Percentiles rank a stretch among this genome's conserved stretches.
Conservation (phyloP, 2,329 filamentous ascomycete species). For the Ustilaginoidea virens region DNA sequence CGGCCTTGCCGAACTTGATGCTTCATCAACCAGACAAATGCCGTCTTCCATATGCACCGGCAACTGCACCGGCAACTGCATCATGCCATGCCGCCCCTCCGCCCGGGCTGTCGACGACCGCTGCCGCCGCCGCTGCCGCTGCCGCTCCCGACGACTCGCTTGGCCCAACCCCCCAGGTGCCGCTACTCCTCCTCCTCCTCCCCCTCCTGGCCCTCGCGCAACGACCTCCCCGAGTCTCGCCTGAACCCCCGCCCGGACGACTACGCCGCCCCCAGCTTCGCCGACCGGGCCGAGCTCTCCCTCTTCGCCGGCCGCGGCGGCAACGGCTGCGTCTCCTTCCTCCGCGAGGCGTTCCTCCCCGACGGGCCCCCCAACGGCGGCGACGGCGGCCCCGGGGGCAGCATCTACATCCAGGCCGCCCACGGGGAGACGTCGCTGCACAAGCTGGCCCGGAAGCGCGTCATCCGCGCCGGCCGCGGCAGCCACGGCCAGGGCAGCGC, state of each 20-base stretch:
- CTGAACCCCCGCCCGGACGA: constrained; percentile 74
- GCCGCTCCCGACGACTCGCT: background rate
- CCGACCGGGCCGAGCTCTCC: constrained; percentile 68
- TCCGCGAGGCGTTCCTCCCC: constrained; percentile 77
- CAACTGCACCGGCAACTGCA: too few relatives aligned
- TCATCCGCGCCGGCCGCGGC: constrained; percentile 61
- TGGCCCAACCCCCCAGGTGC: constrained; percentile 5
- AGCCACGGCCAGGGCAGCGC: constrained; percentile 63
- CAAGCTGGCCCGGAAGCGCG: constrained; percentile 66
- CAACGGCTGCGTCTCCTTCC: constrained; percentile 85
- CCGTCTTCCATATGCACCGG: too few relatives aligned
- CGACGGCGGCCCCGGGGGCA: constrained; percentile 83
- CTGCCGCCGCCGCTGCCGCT: too few relatives aligned
- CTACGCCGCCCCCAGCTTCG: constrained; percentile 70
- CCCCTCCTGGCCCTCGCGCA: constrained; percentile 15
- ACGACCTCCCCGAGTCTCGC: constrained; percentile 33
- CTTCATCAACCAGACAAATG: too few relatives aligned
- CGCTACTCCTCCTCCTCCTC: constrained; percentile 7
- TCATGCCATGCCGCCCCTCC: too few relatives aligned
- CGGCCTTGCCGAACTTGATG: too few relatives aligned
- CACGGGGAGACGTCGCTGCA: constrained; percentile 85
- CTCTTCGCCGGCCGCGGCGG: constrained; percentile 71
- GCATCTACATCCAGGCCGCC: constrained; percentile 86
- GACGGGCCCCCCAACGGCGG: constrained; percentile 90
- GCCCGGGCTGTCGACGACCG: too few relatives aligned